A percentile compares a stretch with the other conserved stretches of the same genome.
phyloP scores from a whole-genome alignment of 1,139 yeast genomes.

The Suhomyces chickasaworum region DNA sequence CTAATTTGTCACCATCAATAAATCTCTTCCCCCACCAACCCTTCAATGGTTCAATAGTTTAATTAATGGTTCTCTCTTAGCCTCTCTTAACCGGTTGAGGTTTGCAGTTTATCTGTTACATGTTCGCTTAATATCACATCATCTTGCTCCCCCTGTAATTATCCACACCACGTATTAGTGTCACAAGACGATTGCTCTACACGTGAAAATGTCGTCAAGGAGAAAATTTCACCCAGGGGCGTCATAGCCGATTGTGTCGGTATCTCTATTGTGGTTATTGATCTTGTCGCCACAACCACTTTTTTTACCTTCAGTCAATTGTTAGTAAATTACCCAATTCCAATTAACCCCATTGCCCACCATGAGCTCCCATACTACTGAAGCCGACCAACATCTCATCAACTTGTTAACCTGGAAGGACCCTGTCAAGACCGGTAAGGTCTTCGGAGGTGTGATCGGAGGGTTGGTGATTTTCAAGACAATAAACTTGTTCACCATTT shows the following conservation, averaged over 20 bases:
- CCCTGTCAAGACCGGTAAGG: constrained; percentile 76
- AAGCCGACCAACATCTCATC: constrained; percentile 13
- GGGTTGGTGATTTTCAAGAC: constrained; percentile 65
- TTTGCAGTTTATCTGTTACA: too few relatives aligned
- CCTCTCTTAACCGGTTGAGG: too few relatives aligned
- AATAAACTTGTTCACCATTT: constrained; percentile 67
- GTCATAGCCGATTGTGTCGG: constrained; percentile 13
- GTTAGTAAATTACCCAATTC: constrained; percentile 4
- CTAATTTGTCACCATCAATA: too few relatives aligned
- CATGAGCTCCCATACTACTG: constrained; percentile 16
- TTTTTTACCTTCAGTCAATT: constrained; percentile 2
- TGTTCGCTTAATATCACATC: too few relatives aligned
- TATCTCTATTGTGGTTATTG: constrained; percentile 8
- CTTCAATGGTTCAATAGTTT: too few relatives aligned
- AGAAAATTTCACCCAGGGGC: constrained; percentile 16
- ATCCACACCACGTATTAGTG: background rate
- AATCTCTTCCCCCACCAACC: too few relatives aligned
- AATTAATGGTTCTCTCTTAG: too few relatives aligned
- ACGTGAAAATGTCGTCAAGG: constrained; percentile 14
- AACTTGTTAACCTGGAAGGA: constrained; percentile 77
- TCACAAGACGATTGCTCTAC: constrained; percentile 13
- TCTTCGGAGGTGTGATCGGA: constrained; percentile 65
- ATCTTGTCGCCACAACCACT: constrained; percentile 4
- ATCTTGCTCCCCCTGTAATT: background rate
- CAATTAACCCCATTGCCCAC: constrained; percentile 16